Evolutionary conservation across 768 basidiomycete species (phyloP).

Genomic region (Cubamyces sp.): DNA sequence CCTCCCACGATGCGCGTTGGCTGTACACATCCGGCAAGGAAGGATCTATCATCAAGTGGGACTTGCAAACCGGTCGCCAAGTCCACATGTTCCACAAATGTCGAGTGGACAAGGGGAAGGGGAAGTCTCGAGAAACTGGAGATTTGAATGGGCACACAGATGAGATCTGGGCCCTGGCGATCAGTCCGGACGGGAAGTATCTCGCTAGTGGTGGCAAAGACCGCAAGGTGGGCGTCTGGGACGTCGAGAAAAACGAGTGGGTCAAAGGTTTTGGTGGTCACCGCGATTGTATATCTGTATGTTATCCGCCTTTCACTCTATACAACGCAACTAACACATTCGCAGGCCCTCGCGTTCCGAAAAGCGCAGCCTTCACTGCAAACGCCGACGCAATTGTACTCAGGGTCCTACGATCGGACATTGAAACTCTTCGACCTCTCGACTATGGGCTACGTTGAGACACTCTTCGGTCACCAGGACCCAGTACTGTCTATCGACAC

Average conservation of each 20-base stretch:
- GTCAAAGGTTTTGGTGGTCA: slow-evolving; percentile 81
- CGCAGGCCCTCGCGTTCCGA: slow-evolving; percentile 71
- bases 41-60: slow-evolving; percentile 87
- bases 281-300: slow-evolving; percentile 67
- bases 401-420: slow-evolving; percentile 84
- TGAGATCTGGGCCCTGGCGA: slow-evolving; percentile 80
- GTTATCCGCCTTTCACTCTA: slow-evolving; percentile 41
- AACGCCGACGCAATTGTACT: slow-evolving; percentile 58
- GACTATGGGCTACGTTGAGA: slow-evolving; percentile 93
- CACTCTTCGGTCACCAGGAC: slow-evolving; percentile 97
- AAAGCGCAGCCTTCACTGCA: slow-evolving; percentile 53
- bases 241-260: slow-evolving; percentile 76
- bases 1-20: slow-evolving; percentile 69
- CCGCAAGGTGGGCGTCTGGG: slow-evolving; percentile 83
- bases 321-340: slow-evolving; percentile 3
- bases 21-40: slow-evolving; percentile 94
- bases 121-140: slow-evolving; percentile 63
- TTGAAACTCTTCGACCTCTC: slow-evolving; percentile 83
- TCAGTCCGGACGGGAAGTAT: slow-evolving; percentile 84
- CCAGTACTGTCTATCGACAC: slow-evolving; percentile 77
- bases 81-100: slow-evolving; percentile 62
- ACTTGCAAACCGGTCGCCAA: slow-evolving; percentile 66
- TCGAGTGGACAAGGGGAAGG: slow-evolving; percentile 46
- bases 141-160: slow-evolving; percentile 80
- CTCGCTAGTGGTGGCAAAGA: slow-evolving; percentile 90